These are phyloP conservation scores for Neocatenulostroma microsporum DNA, from an alignment of 2,329 filamentous ascomycete genomes.

Conservation along the genomic window DNA sequence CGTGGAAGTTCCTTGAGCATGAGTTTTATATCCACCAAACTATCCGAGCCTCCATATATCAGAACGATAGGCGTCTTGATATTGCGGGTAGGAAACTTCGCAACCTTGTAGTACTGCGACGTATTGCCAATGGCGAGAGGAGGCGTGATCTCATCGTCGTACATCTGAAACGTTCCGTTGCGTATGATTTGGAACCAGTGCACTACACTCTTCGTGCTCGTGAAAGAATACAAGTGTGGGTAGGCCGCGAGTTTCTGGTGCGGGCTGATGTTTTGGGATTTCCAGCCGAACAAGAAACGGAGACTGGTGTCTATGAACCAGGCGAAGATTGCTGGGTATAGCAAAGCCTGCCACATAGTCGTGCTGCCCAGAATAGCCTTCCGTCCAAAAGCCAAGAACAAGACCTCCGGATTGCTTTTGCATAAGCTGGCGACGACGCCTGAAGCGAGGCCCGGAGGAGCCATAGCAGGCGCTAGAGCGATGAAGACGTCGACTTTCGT, in stretches of 20 bases:
- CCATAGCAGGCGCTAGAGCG: conserved; percentile 92
- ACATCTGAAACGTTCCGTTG: conserved; percentile 96
- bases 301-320: conserved; percentile 77
- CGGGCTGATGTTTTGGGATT: conserved; percentile 69
- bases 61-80: conserved; percentile 94
- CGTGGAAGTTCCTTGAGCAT: conserved; percentile 84
- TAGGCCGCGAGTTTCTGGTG: conserved; percentile 94
- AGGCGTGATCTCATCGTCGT: conserved; percentile 84
- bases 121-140: conserved; percentile 62
- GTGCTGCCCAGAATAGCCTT: conserved; percentile 85
- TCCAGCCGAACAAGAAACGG: conserved; percentile 83
- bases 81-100: conserved; percentile 91
- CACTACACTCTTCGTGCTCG: conserved; percentile 91
- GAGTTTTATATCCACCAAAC: conserved; percentile 82
- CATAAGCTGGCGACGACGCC: conserved; percentile 86
- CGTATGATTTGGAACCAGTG: conserved; percentile 99
- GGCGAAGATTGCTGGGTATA: conserved; percentile 91
- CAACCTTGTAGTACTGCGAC: conserved; percentile 88
- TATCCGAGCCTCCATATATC: conserved; percentile 89
- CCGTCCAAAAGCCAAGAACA: conserved; percentile 88
- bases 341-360: conserved; percentile 93
- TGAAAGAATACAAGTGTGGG: conserved; percentile 92
- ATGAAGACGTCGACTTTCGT: conserved; percentile 94
- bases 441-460: conserved; percentile 80
- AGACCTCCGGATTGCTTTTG: conserved; percentile 83